Evolutionary conservation across 73 alveolate species (phyloP).

Genomic region (Paramecium sonneborni): DNA sequence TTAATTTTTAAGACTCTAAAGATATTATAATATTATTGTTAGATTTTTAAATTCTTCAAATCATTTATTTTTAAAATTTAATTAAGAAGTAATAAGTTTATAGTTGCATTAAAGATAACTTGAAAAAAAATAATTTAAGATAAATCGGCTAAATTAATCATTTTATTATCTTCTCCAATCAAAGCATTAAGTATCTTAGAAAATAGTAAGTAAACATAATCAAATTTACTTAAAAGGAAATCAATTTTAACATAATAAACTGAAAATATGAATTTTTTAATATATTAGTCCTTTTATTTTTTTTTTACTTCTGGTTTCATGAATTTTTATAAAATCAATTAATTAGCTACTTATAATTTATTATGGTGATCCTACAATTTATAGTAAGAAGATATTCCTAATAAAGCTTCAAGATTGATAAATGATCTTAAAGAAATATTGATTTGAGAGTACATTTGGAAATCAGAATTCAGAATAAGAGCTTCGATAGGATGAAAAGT

Average conservation of each 20-base stretch:
- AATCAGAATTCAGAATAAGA: slow-evolving; percentile 92
- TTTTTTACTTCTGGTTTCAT: slow-evolving; percentile 64
- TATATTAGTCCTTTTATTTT: slow-evolving; percentile 58
- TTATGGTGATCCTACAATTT: slow-evolving; percentile 80
- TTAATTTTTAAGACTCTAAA: slow-evolving; percentile 80
- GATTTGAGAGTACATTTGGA: slow-evolving; percentile 79
- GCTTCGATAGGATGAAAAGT: slow-evolving; percentile 78
- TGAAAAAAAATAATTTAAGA: slow-evolving; percentile 53
- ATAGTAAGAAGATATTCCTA: background rate
- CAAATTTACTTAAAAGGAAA: background rate
- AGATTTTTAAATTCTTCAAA: slow-evolving; percentile 71
- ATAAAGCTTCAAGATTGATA: background rate
- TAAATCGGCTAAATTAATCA: slow-evolving; percentile 78
- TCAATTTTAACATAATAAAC: background rate
- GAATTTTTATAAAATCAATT: slow-evolving; percentile 80
- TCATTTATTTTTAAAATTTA: slow-evolving; percentile 65
- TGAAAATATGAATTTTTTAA: slow-evolving; percentile 52
- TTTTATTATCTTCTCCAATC: slow-evolving; percentile 45
- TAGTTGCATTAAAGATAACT: slow-evolving; percentile 71
- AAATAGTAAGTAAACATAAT: background rate
- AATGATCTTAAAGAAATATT: slow-evolving; percentile 37
- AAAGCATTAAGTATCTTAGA: background rate
- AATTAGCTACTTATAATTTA: slow-evolving; percentile 82
- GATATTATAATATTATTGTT: slow-evolving; percentile 79
- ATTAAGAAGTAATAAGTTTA: slow-evolving; percentile 66